Conservation (phyloP, 768 basidiomycete genomes). For the Podaxis sp. region DNA sequence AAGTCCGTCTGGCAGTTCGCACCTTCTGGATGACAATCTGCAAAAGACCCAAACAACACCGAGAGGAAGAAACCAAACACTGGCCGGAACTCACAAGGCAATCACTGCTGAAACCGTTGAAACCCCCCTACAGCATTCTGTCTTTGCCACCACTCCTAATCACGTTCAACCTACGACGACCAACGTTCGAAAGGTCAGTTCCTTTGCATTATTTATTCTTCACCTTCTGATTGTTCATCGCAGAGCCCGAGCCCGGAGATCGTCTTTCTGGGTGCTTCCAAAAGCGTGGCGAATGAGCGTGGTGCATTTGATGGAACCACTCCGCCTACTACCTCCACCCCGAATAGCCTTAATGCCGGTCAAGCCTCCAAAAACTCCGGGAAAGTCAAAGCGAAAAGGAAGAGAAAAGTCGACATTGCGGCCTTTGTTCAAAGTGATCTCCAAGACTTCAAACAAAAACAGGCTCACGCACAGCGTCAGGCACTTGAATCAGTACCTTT, state of each 20-base stretch:
- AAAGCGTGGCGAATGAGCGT: not conserved
- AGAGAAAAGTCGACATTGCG: slow-evolving; percentile 26
- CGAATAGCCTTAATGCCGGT: not conserved
- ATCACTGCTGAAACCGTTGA: not conserved
- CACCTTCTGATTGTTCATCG: not conserved
- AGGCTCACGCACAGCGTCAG: slow-evolving; percentile 14
- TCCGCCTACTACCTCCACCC: not conserved
- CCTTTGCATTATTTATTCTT: not conserved
- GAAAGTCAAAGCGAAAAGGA: slow-evolving; percentile 26
- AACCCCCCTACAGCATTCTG: not conserved
- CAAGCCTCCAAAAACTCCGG: not conserved
- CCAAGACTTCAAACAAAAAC: slow-evolving; percentile 24
- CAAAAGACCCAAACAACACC: not conserved
- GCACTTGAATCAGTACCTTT: not conserved
- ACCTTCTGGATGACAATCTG: not conserved
- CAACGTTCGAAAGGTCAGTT: not conserved
- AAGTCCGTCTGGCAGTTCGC: not conserved
- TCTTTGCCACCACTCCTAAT: not conserved
- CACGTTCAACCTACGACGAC: not conserved
- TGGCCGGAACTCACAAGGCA: not conserved
- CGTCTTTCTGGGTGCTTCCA: not conserved
- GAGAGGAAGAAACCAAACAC: not conserved
- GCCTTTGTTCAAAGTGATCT: slow-evolving; percentile 31
- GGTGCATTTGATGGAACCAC: not conserved
- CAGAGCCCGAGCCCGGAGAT: slow-evolving; percentile 11